Evolutionary conservation across 805 yeast genomes (phyloP), one percentile per base, ranked within the genome.

Genomic region (Zygoascus flipseniorum): DNA sequence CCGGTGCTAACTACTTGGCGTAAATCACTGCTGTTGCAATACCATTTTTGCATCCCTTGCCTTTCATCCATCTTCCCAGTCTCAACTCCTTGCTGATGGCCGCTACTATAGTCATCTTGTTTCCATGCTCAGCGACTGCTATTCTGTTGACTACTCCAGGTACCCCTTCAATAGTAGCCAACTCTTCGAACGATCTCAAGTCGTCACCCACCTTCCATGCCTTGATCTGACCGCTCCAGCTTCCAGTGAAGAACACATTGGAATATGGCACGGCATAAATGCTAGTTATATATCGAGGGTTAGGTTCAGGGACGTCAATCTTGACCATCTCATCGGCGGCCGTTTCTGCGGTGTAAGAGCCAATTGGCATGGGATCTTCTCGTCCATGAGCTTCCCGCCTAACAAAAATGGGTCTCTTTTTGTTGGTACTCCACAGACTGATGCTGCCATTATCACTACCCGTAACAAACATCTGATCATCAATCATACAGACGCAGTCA

Each of bases 401-500:
- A 1, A 82, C 81, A 67, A 69, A 84, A 31, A 86, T 70, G 14
- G 98, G 95, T 70, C 89, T 90, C 78, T 93, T 93, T 71, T 89
- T 89, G 26, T 87, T 83, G 54, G 85, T 71, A 2, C 96, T 82
- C 99, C 99, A 93, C 56, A 93, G 73, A n/a, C 87, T 72, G 32
- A 93, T 71, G 64, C 81, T 86, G 44, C 99, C 99, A 66, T 90
- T 92, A 66, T 93, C 99, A 14, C 96, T 84, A 4, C 98, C 98
- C 0, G 98, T 90, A 47, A 93, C 82, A 65, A 93, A 93, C 67
- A 86, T 89, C 28, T 89, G 80, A 69, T 90, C 96, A 69, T 93
- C 99, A 52, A 87, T 70, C 97, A 90, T 89, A 11, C 86, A 73
- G 35, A 90, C 93, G 64, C 86, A 84, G 62, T 92, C 98, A 51